Base-by-base conservation (phyloP, 768 basidiomycete species). In the Pleurotus salmoneostramineus region DNA sequence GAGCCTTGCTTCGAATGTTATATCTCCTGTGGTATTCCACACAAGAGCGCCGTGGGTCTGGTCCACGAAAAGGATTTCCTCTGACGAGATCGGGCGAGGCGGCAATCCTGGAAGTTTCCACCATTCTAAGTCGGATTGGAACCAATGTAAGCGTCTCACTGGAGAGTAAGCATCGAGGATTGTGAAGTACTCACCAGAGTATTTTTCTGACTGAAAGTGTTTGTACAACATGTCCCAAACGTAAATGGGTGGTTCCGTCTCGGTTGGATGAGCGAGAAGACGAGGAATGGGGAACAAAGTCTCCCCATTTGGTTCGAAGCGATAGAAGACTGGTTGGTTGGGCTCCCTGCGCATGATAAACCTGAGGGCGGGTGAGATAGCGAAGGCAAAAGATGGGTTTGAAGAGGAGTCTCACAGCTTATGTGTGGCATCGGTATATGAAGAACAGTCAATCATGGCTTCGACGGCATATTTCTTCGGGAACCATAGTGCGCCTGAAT, bases 151-250 rank as follows among this genome's bases (percentile, higher is more conserved):
- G 2, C 6, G 33, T 50, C 11, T 21, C 45, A 8, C 31, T 5
- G 44, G 6, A 46, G 15, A 8, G 12, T 4, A 15, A 46, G 14
- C 6, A 45, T 45, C 47, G 47, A 12, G 48, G 48, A 5, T 50
- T 27, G n/a, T 6, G 8, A 27, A 50, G 14, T 3, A 32, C 51
- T 7, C 34, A 59, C 58, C 37, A 17, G 31, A 33, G 17, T 44
- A 59, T 35, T 59, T 59, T 31, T 59, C 58, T 6, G 50, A 14
- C 58, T 59, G 58, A 33, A 59, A 55, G 35, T 59, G 58, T 3
- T 37, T 56, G 52, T 59, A 59, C 12, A 59, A 27, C 31, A 32
- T 6, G n/a, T 59, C 58, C 50, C 50, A 52, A 12, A 35, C 50
- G 34, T 35, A 36, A 15, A 52, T 52, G 7, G 50, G 34, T n/a